Conservation (phyloP, 192 early-diverging fungal species). For the Jimgerdemannia lactiflua region DNA sequence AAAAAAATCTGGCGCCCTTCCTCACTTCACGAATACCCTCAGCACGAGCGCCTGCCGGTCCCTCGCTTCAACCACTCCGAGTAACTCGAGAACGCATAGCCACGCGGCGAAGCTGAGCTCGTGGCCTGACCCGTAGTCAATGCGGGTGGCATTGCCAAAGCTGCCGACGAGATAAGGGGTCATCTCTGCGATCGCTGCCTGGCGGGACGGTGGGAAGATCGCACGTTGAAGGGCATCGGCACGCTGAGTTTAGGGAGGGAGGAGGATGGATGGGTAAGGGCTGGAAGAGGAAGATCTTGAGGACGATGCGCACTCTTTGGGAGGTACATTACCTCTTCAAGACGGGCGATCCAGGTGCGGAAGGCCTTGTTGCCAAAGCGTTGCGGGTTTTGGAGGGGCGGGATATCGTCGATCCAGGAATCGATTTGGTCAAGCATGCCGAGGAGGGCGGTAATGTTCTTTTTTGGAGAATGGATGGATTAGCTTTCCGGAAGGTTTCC, state of each 20-base stretch:
- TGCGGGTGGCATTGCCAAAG: slow-evolving; percentile 88
- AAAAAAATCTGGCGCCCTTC: too few species aligned
- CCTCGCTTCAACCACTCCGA: slow-evolving; percentile 54
- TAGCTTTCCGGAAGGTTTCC: too few species aligned
- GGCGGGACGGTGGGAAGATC: slow-evolving; percentile 26
- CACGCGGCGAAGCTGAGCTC: slow-evolving; percentile 88
- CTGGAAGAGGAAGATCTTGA: not conserved
- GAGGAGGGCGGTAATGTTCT: slow-evolving; percentile 32
- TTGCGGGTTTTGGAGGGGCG: slow-evolving; percentile 66
- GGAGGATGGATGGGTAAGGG: not conserved
- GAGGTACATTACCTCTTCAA: slow-evolving; percentile 39
- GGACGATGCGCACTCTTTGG: not conserved
- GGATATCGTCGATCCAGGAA: slow-evolving; percentile 72
- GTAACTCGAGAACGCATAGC: slow-evolving; percentile 73
- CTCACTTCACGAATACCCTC: slow-evolving; percentile 63
- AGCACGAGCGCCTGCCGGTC: slow-evolving; percentile 77
- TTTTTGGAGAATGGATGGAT: too few species aligned
- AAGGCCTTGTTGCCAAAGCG: slow-evolving; percentile 95
- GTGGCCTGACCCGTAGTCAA: slow-evolving; percentile 98
- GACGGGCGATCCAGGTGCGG: slow-evolving; percentile 64
- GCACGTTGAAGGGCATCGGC: slow-evolving; percentile 23
- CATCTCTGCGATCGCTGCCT: slow-evolving; percentile 67
- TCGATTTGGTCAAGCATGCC: slow-evolving; percentile 64
- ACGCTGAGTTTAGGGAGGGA: slow-evolving; percentile 17
- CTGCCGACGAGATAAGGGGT: slow-evolving; percentile 62